Evolutionary conservation across 768 basidiomycete genomes (phyloP).

Genomic region (Tephrocybe sp.): DNA sequence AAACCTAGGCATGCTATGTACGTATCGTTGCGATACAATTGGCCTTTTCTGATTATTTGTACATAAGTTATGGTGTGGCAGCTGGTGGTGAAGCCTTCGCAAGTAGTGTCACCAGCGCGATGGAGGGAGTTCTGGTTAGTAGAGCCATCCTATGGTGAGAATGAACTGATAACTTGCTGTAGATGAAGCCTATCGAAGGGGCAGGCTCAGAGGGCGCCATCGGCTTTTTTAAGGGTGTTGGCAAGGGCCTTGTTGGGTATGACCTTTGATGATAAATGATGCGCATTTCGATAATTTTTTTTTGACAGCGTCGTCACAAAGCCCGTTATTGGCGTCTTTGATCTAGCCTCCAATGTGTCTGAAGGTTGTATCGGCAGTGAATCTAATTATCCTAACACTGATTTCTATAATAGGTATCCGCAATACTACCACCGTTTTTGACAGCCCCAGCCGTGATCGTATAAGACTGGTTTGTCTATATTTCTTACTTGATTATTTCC

Average conservation of each 20-base stretch:
- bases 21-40: constrained; percentile 19
- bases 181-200: constrained; percentile 98
- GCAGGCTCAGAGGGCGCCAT: constrained; percentile 92
- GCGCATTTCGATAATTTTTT: neutral
- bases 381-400: neutral
- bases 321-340: constrained; percentile 94
- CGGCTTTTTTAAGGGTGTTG: constrained; percentile 98
- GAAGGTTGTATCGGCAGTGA: constrained; percentile 54
- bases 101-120: constrained; percentile 89
- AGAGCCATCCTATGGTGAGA: neutral
- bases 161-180: neutral
- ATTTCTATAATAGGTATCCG: constrained; percentile 65
- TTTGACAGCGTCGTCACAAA: constrained; percentile 81
- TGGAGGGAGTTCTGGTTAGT: constrained; percentile 88
- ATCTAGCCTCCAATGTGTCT: constrained; percentile 90
- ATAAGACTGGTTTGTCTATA: constrained; percentile 56
- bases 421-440: constrained; percentile 98
- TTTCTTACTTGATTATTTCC: neutral
- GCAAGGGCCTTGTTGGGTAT: constrained; percentile 94
- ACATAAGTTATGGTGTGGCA: constrained; percentile 83
- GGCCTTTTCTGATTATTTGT: neutral
- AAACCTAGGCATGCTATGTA: constrained; percentile 95
- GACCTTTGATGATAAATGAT: neutral
- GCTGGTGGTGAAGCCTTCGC: constrained; percentile 94
- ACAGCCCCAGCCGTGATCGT: constrained; percentile 85